Conservation (phyloP, 768 basidiomycete genomes). For the Termitomyces sp. region DNA sequence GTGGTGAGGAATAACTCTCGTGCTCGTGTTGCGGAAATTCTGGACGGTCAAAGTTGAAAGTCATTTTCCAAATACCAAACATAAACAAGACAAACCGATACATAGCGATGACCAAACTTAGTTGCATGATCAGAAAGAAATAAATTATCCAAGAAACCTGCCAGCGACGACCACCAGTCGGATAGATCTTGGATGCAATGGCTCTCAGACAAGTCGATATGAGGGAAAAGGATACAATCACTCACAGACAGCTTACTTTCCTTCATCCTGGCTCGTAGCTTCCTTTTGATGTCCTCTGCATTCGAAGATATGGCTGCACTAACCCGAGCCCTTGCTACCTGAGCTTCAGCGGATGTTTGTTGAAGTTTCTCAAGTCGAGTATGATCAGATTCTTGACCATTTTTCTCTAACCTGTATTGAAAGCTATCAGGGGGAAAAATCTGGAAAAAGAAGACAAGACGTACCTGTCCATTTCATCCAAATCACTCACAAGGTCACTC, state of each 20-base stretch:
- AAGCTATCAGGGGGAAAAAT: constrained; percentile 1
- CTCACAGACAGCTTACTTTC: constrained; percentile 35
- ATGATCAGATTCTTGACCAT: constrained; percentile 32
- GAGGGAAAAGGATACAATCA: not conserved
- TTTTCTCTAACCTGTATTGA: constrained; percentile 28
- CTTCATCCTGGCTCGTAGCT: constrained; percentile 31
- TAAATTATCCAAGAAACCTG: constrained; percentile 29
- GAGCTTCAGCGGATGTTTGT: constrained; percentile 16
- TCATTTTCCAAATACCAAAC: not conserved
- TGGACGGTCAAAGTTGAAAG: constrained; percentile 16
- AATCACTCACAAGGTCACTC: constrained; percentile 46
- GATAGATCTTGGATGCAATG: constrained; percentile 7
- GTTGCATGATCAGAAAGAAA: constrained; percentile 33
- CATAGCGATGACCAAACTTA: constrained; percentile 44
- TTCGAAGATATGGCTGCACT: constrained; percentile 34
- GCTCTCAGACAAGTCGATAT: not conserved
- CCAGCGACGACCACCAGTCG: constrained; percentile 16
- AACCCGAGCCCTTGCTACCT: constrained; percentile 44
- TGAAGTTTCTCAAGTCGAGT: constrained; percentile 13
- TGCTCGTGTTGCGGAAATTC: constrained; percentile 44
- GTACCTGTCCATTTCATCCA: constrained; percentile 58
- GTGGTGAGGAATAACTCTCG: constrained; percentile 61
- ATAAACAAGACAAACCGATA: constrained; percentile 44
- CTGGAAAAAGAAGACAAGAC: constrained; percentile 8
- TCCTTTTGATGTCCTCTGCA: constrained; percentile 29